A percentile compares a stretch with the other conserved stretches of the same genome.
phyloP scores from a whole-genome alignment of 805 yeast species.

The Scheffersomyces coipomensis region DNA sequence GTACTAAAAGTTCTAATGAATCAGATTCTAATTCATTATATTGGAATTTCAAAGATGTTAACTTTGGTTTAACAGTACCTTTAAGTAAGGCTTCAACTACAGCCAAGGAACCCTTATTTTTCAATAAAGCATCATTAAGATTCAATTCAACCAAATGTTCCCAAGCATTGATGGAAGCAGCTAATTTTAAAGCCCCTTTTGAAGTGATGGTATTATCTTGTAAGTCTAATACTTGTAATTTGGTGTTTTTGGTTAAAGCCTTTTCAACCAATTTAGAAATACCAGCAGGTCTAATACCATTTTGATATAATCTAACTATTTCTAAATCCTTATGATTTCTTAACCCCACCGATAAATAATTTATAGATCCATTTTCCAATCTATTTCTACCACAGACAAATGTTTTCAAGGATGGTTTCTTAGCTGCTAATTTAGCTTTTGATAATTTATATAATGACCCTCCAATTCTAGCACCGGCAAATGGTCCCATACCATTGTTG shows the following conservation, averaged over 20 bases:
- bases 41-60: conserved; percentile 71
- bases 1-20: conserved; percentile 58
- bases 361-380: conserved; percentile 91
- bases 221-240: conserved; percentile 71
- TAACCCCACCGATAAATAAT: conserved; percentile 80
- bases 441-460: conserved; percentile 75
- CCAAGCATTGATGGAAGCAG: conserved; percentile 59
- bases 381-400: conserved; percentile 97
- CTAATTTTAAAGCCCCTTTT: conserved; percentile 57
- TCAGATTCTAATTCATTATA: conserved; percentile 79
- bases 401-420: conserved; percentile 62
- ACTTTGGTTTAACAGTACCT: conserved; percentile 35
- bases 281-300: conserved; percentile 96
- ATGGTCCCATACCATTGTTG: conserved; percentile 98
- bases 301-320: conserved; percentile 81
- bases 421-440: conserved; percentile 51
- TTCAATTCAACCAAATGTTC: conserved; percentile 68
- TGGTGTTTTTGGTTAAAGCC: conserved; percentile 64
- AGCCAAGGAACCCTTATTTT: conserved; percentile 68
- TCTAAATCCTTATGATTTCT: conserved; percentile 75
- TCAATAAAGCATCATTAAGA: conserved; percentile 85
- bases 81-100: conserved; percentile 47
- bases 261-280: conserved; percentile 67
- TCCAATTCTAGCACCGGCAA: conserved; percentile 94
- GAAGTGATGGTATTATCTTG: conserved; percentile 94